Evolutionary conservation across 2,329 filamentous ascomycete species (phyloP), one percentile per base, ranked within the genome.

Genomic region (Alternaria gaisen): DNA sequence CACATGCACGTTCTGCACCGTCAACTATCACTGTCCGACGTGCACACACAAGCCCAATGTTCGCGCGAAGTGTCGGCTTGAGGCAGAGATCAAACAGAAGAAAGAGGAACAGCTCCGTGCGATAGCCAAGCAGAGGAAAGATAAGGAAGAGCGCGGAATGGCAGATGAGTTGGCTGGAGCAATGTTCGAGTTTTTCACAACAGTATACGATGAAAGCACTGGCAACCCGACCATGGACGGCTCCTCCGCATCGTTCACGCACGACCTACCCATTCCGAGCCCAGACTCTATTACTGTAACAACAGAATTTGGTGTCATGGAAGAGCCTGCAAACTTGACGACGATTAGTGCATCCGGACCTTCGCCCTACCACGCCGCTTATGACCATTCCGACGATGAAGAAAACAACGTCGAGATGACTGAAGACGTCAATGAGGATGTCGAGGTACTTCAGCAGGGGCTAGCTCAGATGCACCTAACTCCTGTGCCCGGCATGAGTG

Each of bases 21-120:
- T 70, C 14, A 77, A 77, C 59, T 81, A 72, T 55, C 77, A 81
- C 64, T 81, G 79, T 56, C 78, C 79, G 0, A 66, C 66, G 32
- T 81, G 79, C 63, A 53, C 71, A 10, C 70, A 66, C 34, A 79
- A 79, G 55, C 64, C 72, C 28, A 64, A 68, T 14, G 72, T 80
- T 12, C 73, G 67, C 46, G 67, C 70, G 8, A 77, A 75, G 36
- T 81, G 79, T 56, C 72, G 74, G 8, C 67, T 76, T 2, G 72
- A 79, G 43, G 77, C 75, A 10, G 79, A 80, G 58, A 58, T 69
- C 8, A 69, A 66, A 55, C 73, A 69, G 11, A 76, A 72, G 56
- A 65, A 68, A 53, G 76, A 74, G 47, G 73, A 71, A 3, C 72
- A 79, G 47, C 56, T 67, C 16, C 72, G 71, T 34, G 69, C 68